Evolutionary conservation across 1,284 basidiomycete genomes (phyloP).

Genomic region (Uromyces viciae-fabae): DNA sequence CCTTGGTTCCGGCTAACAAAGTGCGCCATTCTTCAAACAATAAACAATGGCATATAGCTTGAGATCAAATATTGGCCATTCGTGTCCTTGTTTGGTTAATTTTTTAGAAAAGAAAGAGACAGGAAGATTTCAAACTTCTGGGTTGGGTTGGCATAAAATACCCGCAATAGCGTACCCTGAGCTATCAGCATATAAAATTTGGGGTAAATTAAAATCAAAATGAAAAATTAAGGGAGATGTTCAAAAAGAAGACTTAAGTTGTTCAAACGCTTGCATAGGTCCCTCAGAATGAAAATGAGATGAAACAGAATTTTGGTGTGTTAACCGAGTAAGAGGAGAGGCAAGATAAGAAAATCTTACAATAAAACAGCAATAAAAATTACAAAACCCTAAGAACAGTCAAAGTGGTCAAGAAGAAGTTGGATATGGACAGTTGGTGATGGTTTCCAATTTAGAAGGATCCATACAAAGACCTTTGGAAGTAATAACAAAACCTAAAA

Average conservation of each 20-base stretch:
- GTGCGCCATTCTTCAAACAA: not conserved
- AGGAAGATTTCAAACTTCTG: not conserved
- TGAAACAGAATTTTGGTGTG: not conserved
- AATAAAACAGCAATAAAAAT: not conserved
- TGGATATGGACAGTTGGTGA: not conserved
- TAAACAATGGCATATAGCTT: not conserved
- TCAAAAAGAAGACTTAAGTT: not conserved
- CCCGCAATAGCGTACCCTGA: constrained; percentile 3
- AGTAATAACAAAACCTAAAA: constrained; percentile 28
- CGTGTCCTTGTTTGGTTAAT: not conserved
- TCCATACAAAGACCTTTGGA: not conserved
- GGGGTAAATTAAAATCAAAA: constrained; percentile 8
- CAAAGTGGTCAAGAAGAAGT: not conserved
- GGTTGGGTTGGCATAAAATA: not conserved
- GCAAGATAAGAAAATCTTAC: no score
- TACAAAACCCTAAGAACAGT: not conserved
- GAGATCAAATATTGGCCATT: not conserved
- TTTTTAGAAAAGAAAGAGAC: constrained; percentile 7
- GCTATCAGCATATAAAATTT: not conserved
- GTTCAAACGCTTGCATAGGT: not conserved
- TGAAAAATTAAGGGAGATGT: not conserved
- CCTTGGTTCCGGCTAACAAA: constrained; percentile 2
- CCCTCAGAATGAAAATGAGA: not conserved
- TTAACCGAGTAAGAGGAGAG: no score
- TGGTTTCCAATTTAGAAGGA: not conserved